These are phyloP conservation scores for Arabidopsis arenosa DNA, from an alignment of 345 rosid genomes.

Conservation along the genomic window DNA sequence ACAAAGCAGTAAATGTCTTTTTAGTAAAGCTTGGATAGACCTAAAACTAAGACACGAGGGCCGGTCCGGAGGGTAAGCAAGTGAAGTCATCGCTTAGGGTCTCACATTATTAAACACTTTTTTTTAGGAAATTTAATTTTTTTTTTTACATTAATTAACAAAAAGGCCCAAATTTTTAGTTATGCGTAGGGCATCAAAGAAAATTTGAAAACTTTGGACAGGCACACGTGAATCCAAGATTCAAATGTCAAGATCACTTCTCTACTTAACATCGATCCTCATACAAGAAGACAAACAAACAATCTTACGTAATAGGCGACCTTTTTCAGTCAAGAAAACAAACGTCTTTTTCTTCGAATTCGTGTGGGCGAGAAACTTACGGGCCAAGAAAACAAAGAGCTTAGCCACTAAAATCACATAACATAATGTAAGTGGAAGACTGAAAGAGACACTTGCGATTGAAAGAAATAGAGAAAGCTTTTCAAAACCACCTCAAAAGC, in stretches of 20 bases:
- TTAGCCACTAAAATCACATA: conserved; percentile 11
- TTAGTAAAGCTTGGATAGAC: not conserved
- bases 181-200: too few relatives aligned
- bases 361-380: conserved; percentile 25
- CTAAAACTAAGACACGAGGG: not conserved
- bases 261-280: conserved; percentile 8
- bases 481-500: conserved; percentile 34
- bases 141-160: too few relatives aligned
- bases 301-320: conserved; percentile 19
- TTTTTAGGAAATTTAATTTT: too few relatives aligned
- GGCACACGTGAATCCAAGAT: not conserved
- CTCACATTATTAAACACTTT: too few relatives aligned
- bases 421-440: conserved; percentile 25
- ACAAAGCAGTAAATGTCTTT: not conserved
- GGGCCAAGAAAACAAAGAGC: conserved; percentile 29
- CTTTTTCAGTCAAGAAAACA: conserved; percentile 39
- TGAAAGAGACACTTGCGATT: conserved; percentile 20
- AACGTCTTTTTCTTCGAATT: conserved; percentile 2
- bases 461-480: conserved; percentile 19
- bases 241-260: not conserved
- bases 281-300: conserved; percentile 21
- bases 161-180: too few relatives aligned
- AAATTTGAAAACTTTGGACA: too few relatives aligned
- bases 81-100: too few relatives aligned
- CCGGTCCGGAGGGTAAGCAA: too few relatives aligned